Evolutionary conservation across 176 grass and related monocot genomes (phyloP).

Genomic region (Oryza coarctata): DNA sequence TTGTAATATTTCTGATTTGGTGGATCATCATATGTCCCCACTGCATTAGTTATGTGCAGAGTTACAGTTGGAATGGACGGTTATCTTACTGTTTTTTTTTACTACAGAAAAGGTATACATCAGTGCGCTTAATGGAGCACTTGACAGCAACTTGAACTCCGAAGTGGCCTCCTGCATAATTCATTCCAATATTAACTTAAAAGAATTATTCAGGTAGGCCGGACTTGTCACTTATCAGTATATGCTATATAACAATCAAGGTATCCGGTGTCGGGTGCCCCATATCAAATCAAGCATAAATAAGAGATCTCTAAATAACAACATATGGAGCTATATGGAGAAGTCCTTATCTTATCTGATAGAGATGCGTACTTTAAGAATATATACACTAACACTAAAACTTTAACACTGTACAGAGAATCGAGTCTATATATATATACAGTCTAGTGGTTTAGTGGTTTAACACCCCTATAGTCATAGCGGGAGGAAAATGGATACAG

Average conservation of each 20-base stretch:
- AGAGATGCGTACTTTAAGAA: neutral
- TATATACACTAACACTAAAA: no score
- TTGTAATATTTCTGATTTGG: neutral
- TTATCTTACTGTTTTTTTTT: neutral
- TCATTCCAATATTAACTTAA: neutral
- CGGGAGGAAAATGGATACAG: no score
- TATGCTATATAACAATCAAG: neutral
- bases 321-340: neutral
- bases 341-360: neutral
- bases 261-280: neutral
- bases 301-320: neutral
- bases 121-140: neutral
- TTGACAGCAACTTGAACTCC: neutral
- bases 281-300: neutral
- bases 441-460: no score
- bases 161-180: neutral
- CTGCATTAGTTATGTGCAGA: neutral
- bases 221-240: slow-evolving; percentile 10
- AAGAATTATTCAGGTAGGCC: neutral
- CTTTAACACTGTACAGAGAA: no score
- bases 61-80: neutral
- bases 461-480: no score
- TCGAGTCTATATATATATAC: no score
- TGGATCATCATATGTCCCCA: neutral
- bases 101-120: neutral